These are phyloP conservation scores for Malassezia psittaci DNA, from an alignment of 1,284 basidiomycete species.

Conservation along the genomic window DNA sequence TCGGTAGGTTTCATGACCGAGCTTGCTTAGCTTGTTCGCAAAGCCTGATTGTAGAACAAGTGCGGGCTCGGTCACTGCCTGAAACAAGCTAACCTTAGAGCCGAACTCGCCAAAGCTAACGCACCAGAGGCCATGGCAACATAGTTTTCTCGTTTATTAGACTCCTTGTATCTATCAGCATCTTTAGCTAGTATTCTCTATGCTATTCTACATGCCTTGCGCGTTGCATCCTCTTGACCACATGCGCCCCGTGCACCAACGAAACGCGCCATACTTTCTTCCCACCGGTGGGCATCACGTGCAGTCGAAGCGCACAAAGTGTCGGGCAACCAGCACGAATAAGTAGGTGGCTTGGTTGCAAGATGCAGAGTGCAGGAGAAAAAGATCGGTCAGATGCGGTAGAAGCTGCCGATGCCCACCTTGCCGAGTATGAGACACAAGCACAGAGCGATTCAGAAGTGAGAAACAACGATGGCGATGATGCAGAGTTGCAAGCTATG, in stretches of 20 bases:
- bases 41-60: neutral
- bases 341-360: neutral
- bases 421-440: slow-evolving; percentile 6
- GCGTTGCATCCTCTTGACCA: neutral
- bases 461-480: slow-evolving; percentile 25
- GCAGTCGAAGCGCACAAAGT: neutral
- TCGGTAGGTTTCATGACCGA: slow-evolving; percentile 55
- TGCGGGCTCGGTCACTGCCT: neutral
- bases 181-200: too few species aligned
- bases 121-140: slow-evolving; percentile 30
- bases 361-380: slow-evolving; percentile 1
- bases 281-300: neutral
- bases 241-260: neutral
- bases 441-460: slow-evolving; percentile 3
- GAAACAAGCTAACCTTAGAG: slow-evolving; percentile 14
- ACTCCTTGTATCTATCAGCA: too few species aligned
- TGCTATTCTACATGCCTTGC: neutral
- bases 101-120: slow-evolving; percentile 30
- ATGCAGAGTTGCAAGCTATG: slow-evolving; percentile 58
- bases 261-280: neutral
- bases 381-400: neutral
- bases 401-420: slow-evolving; percentile 1
- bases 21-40: neutral
- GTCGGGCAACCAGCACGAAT: neutral
- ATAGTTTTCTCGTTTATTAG: neutral